Percentiles rank a stretch among this genome's conserved stretches.
Conservation (phyloP, 345 rosid species). For the Citrus mangshanensis region DNA sequence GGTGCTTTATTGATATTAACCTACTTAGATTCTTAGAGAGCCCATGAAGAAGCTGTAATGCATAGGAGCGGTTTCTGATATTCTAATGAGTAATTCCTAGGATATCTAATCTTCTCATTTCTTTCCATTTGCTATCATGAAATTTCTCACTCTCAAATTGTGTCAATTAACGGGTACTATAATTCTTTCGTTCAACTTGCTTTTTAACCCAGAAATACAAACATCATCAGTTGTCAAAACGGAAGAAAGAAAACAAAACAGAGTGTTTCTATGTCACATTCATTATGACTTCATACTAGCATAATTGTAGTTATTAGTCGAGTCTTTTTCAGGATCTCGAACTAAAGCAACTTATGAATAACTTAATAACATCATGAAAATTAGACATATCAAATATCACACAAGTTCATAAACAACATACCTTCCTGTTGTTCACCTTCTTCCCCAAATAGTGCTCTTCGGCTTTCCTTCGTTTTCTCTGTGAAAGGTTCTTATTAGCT, state of each 20-base stretch:
- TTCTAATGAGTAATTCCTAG: background rate
- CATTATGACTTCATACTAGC: background rate
- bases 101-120: background rate
- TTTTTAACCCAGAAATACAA: background rate
- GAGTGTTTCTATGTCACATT: background rate
- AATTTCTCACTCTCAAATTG: background rate
- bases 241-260: background rate
- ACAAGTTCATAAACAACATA: conserved; percentile 21
- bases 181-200: background rate
- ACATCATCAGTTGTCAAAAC: background rate
- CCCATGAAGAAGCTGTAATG: background rate
- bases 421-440: conserved; percentile 67
- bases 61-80: background rate
- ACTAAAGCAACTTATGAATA: background rate
- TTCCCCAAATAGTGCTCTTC: conserved; percentile 61
- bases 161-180: background rate
- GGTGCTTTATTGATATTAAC: background rate
- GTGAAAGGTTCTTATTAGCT: conserved; percentile 23
- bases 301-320: background rate
- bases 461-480: conserved; percentile 90
- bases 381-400: background rate
- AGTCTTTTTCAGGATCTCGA: background rate
- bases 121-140: background rate
- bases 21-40: background rate
- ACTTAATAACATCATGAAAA: background rate